Evolutionary conservation across 1,284 basidiomycete species (phyloP), one percentile per base, ranked within the genome.

Genomic region (Sanghuangporus weigelae): DNA sequence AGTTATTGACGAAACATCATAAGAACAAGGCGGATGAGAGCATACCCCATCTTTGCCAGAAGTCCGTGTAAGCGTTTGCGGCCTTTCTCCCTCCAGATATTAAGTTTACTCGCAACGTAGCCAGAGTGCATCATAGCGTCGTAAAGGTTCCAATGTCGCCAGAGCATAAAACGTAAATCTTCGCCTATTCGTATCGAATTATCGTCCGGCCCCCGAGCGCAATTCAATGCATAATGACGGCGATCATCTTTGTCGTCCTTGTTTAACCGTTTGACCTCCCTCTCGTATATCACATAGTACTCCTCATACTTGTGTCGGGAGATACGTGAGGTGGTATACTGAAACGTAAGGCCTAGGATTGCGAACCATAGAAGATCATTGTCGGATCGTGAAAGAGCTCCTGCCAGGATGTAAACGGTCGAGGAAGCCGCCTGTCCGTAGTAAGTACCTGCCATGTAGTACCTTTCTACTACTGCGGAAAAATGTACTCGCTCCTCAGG

Each of bases 21-120:
- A 31, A 12, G 4, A 38, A 38, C 53, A 54, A 11, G 14, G 10
- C 7, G 21, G 26, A 46, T 57, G 23, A 19, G 14, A 31, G 8
- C 85, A 67, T 74, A 96, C 95, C 97, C 97, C 95, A 99, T 99
- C 80, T 99, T 99, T 31, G 97, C 97, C 39, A 99, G 79, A 64
- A 99, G 78, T 1, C 96, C 96, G 1, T 92, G 93, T 58, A 99
- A 77, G 66, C 89, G 85, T 73, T 94, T 95, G 64, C 91, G 81
- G 3, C 97, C 97, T 60, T 87, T 85, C 73, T 99, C 96, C 71
- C 92, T 92, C 97, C 97, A 99, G 58, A 98, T 92, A 1, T 95
- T 95, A 67, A 99, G 82, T 74, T 96, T 95, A 49, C 91, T 89
- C 1, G 96, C 96, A 14, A 99, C 90, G 71, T 99, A 99, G 67